Base-by-base conservation (phyloP, 73 alveolate species). In the Stentor coeruleus region DNA sequence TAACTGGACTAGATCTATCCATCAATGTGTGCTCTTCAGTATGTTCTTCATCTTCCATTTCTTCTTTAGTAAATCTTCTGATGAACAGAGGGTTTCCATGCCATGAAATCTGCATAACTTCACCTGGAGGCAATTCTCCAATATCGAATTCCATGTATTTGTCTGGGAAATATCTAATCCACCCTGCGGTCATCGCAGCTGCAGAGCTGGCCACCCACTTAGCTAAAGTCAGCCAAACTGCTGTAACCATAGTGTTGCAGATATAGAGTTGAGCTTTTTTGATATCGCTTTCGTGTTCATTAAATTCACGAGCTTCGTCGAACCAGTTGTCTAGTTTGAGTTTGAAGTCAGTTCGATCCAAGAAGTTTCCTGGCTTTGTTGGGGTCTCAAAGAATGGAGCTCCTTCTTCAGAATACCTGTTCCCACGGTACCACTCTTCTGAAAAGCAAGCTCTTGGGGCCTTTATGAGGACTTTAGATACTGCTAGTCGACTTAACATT, bases 111-210 rank as follows among this genome's bases (percentile, higher is more conserved):
- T 94, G 94, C 90, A 94, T 91, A 74, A 90, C 96, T 85, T 94
- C 98, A 79, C 98, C 98, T 15, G 98, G 98, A 39, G 98, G 98
- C 49, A 94, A 91, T 79, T 92, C 98, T 26, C 91, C 92, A 60
- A 94, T 87, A 72, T 94, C 95, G 76, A 94, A 86, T 76, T 94
- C 98, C 84, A 88, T 87, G 82, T 94, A 94, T 33, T 96, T 90
- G 83, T 94, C 98, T 85, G 97, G 92, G 88, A 92, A 88, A 76
- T 94, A 94, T 79, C 98, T 89, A 82, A 83, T 76, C 90, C 90
- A 87, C 37, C 93, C 93, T 49, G 88, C 42, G 55, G 84, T 80
- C 74, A 87, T 85, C 26, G 87, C 91, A 4, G 88, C 88, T 31
- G 59, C 38, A 31, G 91, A 84, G 28, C 83, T 79, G 35, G 91